Conservation (phyloP, 805 yeast genomes). For the Jamesozyma rosinii region DNA sequence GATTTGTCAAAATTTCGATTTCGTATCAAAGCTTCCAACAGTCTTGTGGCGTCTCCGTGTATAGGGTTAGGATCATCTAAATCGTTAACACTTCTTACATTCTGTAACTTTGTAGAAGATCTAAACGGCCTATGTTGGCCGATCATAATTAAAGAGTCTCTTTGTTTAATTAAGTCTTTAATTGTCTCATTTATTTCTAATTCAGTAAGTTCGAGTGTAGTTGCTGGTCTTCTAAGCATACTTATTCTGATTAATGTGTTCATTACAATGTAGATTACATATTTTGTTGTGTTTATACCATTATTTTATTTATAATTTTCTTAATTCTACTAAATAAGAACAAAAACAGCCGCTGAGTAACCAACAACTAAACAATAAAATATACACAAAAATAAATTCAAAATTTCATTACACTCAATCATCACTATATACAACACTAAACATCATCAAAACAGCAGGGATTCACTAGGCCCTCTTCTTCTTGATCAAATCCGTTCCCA, state of each 20-base stretch:
- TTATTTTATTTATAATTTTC: no score
- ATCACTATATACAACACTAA: no score
- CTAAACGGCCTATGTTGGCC: background rate
- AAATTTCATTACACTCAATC: no score
- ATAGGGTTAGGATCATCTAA: background rate
- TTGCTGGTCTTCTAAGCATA: constrained; percentile 1
- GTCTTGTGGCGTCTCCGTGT: background rate
- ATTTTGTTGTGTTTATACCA: no score
- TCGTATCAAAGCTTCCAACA: background rate
- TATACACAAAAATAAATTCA: no score
- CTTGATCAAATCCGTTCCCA: background rate
- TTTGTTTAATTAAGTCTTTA: background rate
- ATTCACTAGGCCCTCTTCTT: background rate
- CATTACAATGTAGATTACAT: background rate
- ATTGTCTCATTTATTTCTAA: background rate
- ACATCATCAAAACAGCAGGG: no score
- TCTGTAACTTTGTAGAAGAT: constrained; percentile 2
- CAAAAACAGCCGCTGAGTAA: no score
- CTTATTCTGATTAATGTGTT: background rate
- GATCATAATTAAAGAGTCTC: background rate
- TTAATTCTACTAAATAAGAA: no score
- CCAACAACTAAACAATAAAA: no score
- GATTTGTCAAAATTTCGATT: background rate
- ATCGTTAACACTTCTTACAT: no score
- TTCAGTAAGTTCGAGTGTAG: background rate